These are phyloP conservation scores for Setaria italica DNA, from an alignment of 202 grass and related monocot species.

Conservation along the genomic window DNA sequence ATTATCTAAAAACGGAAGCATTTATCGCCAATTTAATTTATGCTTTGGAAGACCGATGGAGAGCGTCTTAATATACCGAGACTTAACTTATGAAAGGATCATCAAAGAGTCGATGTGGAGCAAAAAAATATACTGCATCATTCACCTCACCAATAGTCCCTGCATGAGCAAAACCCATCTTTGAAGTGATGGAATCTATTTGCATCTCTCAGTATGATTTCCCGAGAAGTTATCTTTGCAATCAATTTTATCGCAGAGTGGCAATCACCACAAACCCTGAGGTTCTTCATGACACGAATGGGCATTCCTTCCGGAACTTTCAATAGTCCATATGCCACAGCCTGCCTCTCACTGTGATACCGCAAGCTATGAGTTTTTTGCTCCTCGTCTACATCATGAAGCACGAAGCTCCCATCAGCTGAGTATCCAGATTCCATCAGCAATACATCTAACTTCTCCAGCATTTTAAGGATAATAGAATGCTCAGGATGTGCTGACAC, in stretches of 20 bases:
- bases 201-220: constrained; percentile 86
- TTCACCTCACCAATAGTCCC: constrained; percentile 82
- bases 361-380: constrained; percentile 76
- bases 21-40: constrained; percentile 14
- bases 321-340: constrained; percentile 84
- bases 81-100: constrained; percentile 41
- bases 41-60: constrained; percentile 27
- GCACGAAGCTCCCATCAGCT: constrained; percentile 82
- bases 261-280: constrained; percentile 90
- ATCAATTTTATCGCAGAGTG: constrained; percentile 85
- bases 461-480: constrained; percentile 60
- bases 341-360: constrained; percentile 90
- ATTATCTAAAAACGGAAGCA: constrained; percentile 1
- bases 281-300: constrained; percentile 90
- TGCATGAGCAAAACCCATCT: constrained; percentile 78
- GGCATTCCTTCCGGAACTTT: constrained; percentile 68
- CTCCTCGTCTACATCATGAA: constrained; percentile 87
- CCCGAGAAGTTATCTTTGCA: constrained; percentile 66
- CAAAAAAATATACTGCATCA: constrained; percentile 35
- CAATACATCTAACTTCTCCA: constrained; percentile 75
- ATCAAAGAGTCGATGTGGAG: constrained; percentile 22
- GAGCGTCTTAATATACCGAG: not conserved
- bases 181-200: constrained; percentile 92
- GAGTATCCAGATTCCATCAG: constrained; percentile 89
- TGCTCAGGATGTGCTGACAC: constrained; percentile 67